These are phyloP conservation scores for Globisporangium paroecandrum DNA, from an alignment of 352 stramenopile genomes.

Conservation along the genomic window DNA sequence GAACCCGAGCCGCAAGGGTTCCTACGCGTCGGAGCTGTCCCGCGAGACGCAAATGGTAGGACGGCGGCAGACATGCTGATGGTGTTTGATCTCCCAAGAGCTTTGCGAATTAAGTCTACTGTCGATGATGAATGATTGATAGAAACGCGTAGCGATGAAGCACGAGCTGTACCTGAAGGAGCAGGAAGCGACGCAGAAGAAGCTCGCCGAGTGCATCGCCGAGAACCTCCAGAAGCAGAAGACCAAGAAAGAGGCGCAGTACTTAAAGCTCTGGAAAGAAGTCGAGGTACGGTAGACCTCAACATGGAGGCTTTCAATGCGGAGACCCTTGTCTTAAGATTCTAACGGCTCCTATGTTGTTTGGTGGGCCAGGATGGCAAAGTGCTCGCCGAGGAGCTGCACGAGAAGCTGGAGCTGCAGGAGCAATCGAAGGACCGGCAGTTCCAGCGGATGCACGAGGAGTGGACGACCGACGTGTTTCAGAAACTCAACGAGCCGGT, in stretches of 20 bases:
- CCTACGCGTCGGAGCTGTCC: conserved; percentile 44
- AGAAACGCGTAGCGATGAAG: conserved; percentile 75
- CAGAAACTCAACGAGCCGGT: conserved; percentile 74
- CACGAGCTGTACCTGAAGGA: conserved; percentile 72
- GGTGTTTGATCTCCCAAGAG: neutral
- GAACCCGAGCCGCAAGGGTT: conserved; percentile 14
- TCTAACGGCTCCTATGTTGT: neutral
- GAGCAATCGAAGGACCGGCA: conserved; percentile 58
- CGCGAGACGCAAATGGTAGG: conserved; percentile 52
- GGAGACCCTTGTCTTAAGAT: neutral
- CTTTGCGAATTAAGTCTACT: neutral
- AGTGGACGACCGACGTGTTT: conserved; percentile 63
- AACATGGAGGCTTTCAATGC: neutral
- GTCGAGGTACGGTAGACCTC: conserved; percentile 37
- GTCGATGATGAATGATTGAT: neutral
- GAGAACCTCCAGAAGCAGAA: conserved; percentile 65
- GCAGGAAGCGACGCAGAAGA: conserved; percentile 56
- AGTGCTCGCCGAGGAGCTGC: conserved; percentile 53
- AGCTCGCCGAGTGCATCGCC: conserved; percentile 56
- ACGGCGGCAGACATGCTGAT: neutral
- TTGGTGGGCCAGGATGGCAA: conserved; percentile 40
- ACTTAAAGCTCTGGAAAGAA: conserved; percentile 62
- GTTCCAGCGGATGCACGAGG: conserved; percentile 69
- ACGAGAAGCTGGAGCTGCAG: conserved; percentile 59
- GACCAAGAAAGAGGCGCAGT: conserved; percentile 64